Evolutionary conservation across 257 asterid species (phyloP), one percentile per base, ranked within the genome.

Genomic region (Nicotiana benthamiana): DNA sequence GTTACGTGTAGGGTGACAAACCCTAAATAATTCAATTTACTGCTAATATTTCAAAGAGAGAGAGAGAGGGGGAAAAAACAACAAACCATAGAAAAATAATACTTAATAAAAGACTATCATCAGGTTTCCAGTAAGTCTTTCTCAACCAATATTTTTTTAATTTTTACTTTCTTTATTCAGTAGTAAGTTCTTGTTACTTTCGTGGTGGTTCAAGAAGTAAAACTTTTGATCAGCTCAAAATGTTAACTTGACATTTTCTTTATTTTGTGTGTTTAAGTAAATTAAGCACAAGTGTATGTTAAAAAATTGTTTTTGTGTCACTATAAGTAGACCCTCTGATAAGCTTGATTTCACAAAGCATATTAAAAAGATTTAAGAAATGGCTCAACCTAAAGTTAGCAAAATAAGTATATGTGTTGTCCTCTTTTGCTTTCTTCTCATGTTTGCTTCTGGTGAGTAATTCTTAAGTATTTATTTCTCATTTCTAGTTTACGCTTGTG

Each of bases 331-430:
- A 70, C 59, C 53, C 56, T 52, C 57, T 54, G 10, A 18, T 54
- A 54, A 54, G 6, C 24, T 53, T 54, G 61, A 17, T 54, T 54
- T 16, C 61, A 54, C 24, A 54, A 6, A 54, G 61, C 61, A 54
- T 17, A 24, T 54, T 24, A 17, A 54, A 54, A 54, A 54, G 61
- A 17, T 54, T 1, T 36, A 68, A 67, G 65, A 68, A 52, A 85
- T 85, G 88, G 83, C 83, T 17, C 81, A 83, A 56, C 53, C 79
- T 34, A 79, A 53, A 75, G 5, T 75, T 52, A 75, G 7, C 65
- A 51, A 3, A 27, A n/a, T 56, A 52, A 27, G 46, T 30, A n/a
- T 52, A 0, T 52, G 46, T 17, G 53, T 51, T 34, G 5, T 76
- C 67, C 32, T 76, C 26, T 24, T 76, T 28, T 76, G 80, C 67